phyloP scores from a whole-genome alignment of 768 basidiomycete genomes.

The Glaciozyma martinii region DNA sequence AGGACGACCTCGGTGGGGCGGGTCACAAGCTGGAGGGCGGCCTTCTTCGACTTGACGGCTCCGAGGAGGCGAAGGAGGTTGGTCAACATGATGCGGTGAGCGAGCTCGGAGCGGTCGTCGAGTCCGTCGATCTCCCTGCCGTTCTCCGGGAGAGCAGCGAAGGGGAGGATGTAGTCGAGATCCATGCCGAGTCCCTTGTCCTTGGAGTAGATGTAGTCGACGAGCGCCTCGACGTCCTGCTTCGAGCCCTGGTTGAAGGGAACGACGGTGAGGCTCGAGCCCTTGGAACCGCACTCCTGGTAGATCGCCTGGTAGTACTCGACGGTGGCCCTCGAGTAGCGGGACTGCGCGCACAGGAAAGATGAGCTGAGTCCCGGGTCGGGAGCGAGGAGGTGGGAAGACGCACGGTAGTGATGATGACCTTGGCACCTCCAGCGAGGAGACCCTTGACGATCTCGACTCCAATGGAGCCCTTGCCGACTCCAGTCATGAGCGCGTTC shows the following conservation, averaged over 20 bases:
- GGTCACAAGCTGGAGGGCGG: slow-evolving; percentile 89
- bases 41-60: slow-evolving; percentile 96
- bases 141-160: slow-evolving; percentile 96
- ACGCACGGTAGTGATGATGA: slow-evolving; percentile 90
- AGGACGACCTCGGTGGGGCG: slow-evolving; percentile 97
- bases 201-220: slow-evolving; percentile 95
- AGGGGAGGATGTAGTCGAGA: slow-evolving; percentile 95
- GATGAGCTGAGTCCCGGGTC: not conserved
- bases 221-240: slow-evolving; percentile 93
- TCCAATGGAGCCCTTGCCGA: slow-evolving; percentile 95
- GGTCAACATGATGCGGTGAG: slow-evolving; percentile 96
- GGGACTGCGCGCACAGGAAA: not conserved
- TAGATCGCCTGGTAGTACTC: slow-evolving; percentile 98
- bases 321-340: slow-evolving; percentile 88
- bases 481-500: slow-evolving; percentile 94
- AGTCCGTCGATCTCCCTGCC: slow-evolving; percentile 95
- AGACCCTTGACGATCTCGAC: slow-evolving; percentile 96
- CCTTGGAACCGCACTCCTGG: slow-evolving; percentile 87
- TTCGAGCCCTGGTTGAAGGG: slow-evolving; percentile 99
- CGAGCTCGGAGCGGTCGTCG: slow-evolving; percentile 94
- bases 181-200: slow-evolving; percentile 66
- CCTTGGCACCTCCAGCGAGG: slow-evolving; percentile 88
- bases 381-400: not conserved
- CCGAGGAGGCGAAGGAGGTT: slow-evolving; percentile 93
- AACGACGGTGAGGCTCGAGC: slow-evolving; percentile 93